Evolutionary conservation across 2,329 filamentous ascomycete species (phyloP).

Genomic region (Cadophora sp.): DNA sequence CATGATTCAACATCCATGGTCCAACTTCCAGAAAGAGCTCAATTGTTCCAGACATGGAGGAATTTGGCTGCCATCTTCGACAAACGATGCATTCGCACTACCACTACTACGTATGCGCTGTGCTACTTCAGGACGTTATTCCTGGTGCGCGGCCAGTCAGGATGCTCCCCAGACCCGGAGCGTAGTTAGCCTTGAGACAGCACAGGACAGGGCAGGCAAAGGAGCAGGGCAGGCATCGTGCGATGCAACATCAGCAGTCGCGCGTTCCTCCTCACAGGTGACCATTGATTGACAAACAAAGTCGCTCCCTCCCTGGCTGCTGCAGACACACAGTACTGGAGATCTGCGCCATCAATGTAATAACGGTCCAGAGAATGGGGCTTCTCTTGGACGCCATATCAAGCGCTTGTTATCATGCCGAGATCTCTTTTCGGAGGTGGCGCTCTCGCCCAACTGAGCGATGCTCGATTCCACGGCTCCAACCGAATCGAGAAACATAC

Average conservation of each 20-base stretch:
- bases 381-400: background rate
- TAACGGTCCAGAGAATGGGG: background rate
- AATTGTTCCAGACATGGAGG: background rate
- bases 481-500: background rate
- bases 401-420: constrained; percentile 9
- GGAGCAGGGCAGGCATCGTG: background rate
- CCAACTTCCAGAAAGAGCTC: background rate
- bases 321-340: background rate
- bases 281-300: background rate
- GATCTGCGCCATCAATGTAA: constrained; percentile 7
- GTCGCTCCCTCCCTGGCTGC: background rate
- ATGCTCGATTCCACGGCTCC: constrained; percentile 4
- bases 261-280: background rate
- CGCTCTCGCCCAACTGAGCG: background rate
- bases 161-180: background rate
- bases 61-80: background rate
- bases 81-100: background rate
- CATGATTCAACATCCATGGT: background rate
- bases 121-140: constrained; percentile 5
- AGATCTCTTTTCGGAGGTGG: constrained; percentile 14
- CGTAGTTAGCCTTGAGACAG: background rate
- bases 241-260: background rate
- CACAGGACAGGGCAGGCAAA: background rate
- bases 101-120: background rate
- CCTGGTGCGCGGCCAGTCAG: background rate